Evolutionary conservation across 73 alveolate genomes (phyloP).

Genomic region (Paramecium primaurelia): DNA sequence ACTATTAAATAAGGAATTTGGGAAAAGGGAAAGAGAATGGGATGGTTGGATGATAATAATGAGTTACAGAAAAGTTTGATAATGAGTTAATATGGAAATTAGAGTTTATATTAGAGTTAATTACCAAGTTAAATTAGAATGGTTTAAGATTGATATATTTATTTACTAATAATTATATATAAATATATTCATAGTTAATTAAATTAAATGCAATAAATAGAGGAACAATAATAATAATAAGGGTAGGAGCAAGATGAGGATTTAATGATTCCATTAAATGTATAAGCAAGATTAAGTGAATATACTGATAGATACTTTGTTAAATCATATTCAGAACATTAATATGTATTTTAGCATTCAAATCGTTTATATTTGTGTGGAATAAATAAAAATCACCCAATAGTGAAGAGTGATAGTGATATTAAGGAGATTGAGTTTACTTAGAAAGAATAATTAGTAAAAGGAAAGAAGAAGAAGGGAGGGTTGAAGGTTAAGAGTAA

Average conservation of each 20-base stretch:
- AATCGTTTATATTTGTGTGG: neutral
- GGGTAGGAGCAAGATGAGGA: neutral
- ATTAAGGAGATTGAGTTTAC: neutral
- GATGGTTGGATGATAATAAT: slow-evolving; percentile 62
- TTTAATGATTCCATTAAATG: slow-evolving; percentile 34
- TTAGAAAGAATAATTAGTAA: neutral
- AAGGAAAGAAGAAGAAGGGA: slow-evolving; percentile 48
- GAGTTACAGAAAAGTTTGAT: neutral
- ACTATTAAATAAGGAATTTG: slow-evolving; percentile 28
- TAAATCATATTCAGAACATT: neutral
- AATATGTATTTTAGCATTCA: slow-evolving; percentile 31
- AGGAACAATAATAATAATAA: neutral
- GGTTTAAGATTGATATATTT: neutral
- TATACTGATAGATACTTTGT: slow-evolving; percentile 26
- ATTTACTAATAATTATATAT: neutral
- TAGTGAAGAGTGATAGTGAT: neutral
- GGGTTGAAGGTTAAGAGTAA: slow-evolving; percentile 12
- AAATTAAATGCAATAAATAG: neutral
- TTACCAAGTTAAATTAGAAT: neutral
- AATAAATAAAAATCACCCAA: neutral
- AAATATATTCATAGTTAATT: neutral
- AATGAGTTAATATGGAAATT: neutral
- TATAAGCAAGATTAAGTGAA: neutral
- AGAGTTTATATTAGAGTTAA: neutral
- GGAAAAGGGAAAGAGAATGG: slow-evolving; percentile 62